phyloP scores from a whole-genome alignment of 1,139 yeast genomes.

The Suhomyces panamericanus region DNA sequence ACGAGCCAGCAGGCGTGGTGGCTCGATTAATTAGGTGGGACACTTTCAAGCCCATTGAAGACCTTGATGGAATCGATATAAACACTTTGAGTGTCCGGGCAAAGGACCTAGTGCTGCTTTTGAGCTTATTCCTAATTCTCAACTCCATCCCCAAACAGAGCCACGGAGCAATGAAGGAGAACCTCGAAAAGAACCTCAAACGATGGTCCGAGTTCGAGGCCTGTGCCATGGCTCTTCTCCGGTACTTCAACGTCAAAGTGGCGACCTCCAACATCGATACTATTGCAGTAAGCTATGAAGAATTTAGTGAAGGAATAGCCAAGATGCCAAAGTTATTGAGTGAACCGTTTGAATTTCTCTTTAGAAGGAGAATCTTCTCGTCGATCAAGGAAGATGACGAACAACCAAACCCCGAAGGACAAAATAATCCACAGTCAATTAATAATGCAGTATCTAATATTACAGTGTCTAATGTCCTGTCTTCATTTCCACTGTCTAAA shows the following conservation, averaged over 20 bases:
- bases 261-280: slow-evolving; percentile 21
- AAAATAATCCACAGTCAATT: slow-evolving; percentile 1
- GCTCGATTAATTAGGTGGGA: slow-evolving; percentile 27
- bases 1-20: slow-evolving; percentile 16
- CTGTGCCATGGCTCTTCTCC: slow-evolving; percentile 37
- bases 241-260: slow-evolving; percentile 43
- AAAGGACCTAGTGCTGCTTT: slow-evolving; percentile 27
- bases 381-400: slow-evolving; percentile 2
- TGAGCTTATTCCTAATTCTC: slow-evolving; percentile 45
- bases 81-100: slow-evolving; percentile 35
- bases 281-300: slow-evolving; percentile 29
- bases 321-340: slow-evolving; percentile 37
- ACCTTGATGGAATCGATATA: slow-evolving; percentile 32
- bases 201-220: slow-evolving; percentile 39
- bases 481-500: neutral
- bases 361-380: slow-evolving; percentile 32
- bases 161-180: slow-evolving; percentile 24
- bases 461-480: neutral
- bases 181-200: slow-evolving; percentile 15
- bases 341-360: slow-evolving; percentile 34
- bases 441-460: slow-evolving; percentile 1
- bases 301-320: slow-evolving; percentile 34
- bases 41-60: slow-evolving; percentile 19
- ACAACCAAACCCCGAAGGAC: too few species aligned
- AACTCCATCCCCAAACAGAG: slow-evolving; percentile 25